Conservation (phyloP, 768 basidiomycete species). For the Kwoniella shandongensis region DNA sequence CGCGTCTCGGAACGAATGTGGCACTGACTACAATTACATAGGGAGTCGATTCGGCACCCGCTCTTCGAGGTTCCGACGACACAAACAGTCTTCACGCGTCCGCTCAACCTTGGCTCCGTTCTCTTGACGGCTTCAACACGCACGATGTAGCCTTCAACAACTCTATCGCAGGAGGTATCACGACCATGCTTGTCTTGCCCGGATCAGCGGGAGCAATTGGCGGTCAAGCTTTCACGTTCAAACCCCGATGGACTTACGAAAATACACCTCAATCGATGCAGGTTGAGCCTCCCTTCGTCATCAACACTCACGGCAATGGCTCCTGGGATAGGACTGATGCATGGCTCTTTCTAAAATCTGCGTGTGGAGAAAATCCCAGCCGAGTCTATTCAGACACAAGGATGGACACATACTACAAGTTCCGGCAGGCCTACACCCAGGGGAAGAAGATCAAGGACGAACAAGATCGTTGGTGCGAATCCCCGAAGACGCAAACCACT, state of each 20-base stretch:
- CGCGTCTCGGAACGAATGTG: too few species aligned
- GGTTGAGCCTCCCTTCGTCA: constrained; percentile 69
- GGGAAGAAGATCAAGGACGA: constrained; percentile 66
- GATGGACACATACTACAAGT: constrained; percentile 75
- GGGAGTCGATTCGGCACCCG: constrained; percentile 68
- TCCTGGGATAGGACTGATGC: constrained; percentile 59
- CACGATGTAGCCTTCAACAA: constrained; percentile 73
- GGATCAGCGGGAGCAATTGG: constrained; percentile 59
- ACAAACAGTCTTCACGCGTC: constrained; percentile 68
- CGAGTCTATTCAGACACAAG: constrained; percentile 56
- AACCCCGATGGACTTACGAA: constrained; percentile 68
- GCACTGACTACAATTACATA: too few species aligned
- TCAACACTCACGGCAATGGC: constrained; percentile 46
- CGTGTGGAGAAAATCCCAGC: constrained; percentile 56
- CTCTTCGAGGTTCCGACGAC: constrained; percentile 59
- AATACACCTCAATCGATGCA: constrained; percentile 68
- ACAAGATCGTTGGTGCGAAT: constrained; percentile 58
- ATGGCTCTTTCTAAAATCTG: constrained; percentile 83
- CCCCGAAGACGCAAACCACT: constrained; percentile 42
- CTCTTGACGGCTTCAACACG: constrained; percentile 80
- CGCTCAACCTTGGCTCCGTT: constrained; percentile 63
- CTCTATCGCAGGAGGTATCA: constrained; percentile 82
- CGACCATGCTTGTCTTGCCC: constrained; percentile 76
- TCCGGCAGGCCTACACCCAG: constrained; percentile 69
- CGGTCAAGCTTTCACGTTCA: constrained; percentile 76